Percentiles rank a stretch among this genome's conserved stretches.
Evolutionary conservation across 768 basidiomycete species (phyloP).

Genomic region (Tricholomella constricta): DNA sequence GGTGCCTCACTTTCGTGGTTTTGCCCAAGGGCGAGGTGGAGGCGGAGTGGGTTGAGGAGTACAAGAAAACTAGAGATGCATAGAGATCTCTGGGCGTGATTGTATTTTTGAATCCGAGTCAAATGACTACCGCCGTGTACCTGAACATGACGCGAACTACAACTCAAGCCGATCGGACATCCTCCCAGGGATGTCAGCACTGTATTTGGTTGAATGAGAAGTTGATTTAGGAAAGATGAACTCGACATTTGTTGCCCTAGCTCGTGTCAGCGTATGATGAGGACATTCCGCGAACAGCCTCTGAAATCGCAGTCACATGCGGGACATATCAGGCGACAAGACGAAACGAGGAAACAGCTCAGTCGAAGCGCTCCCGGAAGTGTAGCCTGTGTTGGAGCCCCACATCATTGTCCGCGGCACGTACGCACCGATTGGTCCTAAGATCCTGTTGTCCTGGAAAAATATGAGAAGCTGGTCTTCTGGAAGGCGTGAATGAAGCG

Average conservation of each 20-base stretch:
- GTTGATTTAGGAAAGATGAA: background rate
- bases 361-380: background rate
- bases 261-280: background rate
- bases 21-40: slow-evolving; percentile 78
- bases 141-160: background rate
- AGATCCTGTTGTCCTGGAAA: background rate
- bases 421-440: background rate
- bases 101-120: background rate
- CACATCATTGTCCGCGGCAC: slow-evolving; percentile 3
- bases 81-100: slow-evolving; percentile 1
- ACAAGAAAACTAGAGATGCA: slow-evolving; percentile 59
- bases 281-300: background rate
- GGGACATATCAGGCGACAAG: background rate
- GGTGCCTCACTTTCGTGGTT: slow-evolving; percentile 78
- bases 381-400: background rate
- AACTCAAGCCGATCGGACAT: background rate
- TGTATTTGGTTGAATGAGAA: background rate
- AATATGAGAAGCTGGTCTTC: background rate
- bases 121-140: slow-evolving; percentile 1
- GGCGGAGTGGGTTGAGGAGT: slow-evolving; percentile 84
- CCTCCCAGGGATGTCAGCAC: background rate
- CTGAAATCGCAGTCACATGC: background rate
- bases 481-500: background rate
- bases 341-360: background rate
- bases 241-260: background rate